Base-by-base conservation (phyloP, 768 basidiomycete genomes). In the Tulasnella calospora region DNA sequence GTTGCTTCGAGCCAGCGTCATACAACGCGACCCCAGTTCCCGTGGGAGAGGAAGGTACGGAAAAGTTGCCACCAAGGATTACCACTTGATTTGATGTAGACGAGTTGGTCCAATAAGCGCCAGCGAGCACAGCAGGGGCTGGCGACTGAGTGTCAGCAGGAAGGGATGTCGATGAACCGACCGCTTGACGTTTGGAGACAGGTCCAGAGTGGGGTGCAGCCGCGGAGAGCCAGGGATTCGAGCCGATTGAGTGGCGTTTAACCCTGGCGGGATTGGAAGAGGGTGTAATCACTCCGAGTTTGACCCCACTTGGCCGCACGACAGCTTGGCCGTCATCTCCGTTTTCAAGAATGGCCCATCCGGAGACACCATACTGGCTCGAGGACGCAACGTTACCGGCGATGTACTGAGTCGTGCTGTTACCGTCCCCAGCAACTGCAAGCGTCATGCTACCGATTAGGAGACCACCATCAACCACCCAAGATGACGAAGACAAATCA, bases 61-160 rank as follows among this genome's bases (percentile, higher is more conserved):
- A 84, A 83, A 98, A 99, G 83, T 96, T 95, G 46, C 97, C 97
- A 41, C 96, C 97, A 71, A 98, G 86, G 80, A 98, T 89, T 61
- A 90, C 89, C 27, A 94, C 84, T 77, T 93, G 89, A 6, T 88
- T 87, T 13, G 85, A 85, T 3, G 90, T 90, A 1, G 91, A 88
- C 47, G 86, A 87, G 82, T 98, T 98, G 9, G 89, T 92, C 94
- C 94, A 98, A 86, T 95, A 98, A 2, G 89, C 89, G 41, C 94
- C 97, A 0, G 94, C 89, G 76, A 98, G 87, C 79, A 98, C 90
- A 23, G 94, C 91, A 0, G 95, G 94, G 0, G 94, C 93, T 1
- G 88, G 85, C 1, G 90, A 87, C 13, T 89, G 84, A 38, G 89
- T 86, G 0, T 85, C 67, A 21, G 88, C 76, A 21, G 93, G 91